Conservation (phyloP, 345 rosid genomes). For the Aurinia saxatilis region DNA sequence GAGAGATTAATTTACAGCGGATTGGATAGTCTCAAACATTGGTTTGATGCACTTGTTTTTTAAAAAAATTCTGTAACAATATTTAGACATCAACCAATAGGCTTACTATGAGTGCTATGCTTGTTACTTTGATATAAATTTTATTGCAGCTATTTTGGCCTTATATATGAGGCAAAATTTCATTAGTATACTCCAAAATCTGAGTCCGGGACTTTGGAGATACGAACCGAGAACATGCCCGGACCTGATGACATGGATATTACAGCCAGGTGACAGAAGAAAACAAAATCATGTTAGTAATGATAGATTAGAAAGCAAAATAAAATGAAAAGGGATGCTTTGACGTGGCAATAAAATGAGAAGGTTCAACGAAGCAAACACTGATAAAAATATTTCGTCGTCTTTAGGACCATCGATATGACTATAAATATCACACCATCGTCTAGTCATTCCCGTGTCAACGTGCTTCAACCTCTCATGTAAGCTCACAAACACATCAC, state of each 20-base stretch:
- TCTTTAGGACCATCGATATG: neutral
- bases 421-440: slow-evolving; percentile 4
- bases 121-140: too few relatives aligned
- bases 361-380: slow-evolving; percentile 10
- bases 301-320: neutral
- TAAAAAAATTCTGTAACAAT: too few relatives aligned
- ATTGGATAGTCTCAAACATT: too few relatives aligned
- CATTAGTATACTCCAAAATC: too few relatives aligned
- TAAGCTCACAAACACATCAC: slow-evolving; percentile 15
- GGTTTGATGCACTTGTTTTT: too few relatives aligned
- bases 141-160: too few relatives aligned
- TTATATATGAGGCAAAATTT: neutral
- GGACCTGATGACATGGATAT: neutral
- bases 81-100: too few relatives aligned
- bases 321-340: neutral
- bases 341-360: slow-evolving; percentile 11
- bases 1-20: too few relatives aligned
- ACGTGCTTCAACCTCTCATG: neutral
- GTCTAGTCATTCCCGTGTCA: slow-evolving; percentile 11
- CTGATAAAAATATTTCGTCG: neutral
- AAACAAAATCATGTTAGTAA: neutral
- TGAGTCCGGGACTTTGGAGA: neutral
- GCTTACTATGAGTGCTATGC: too few relatives aligned
- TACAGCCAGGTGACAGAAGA: neutral
- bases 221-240: neutral